Percentiles rank a stretch among this genome's conserved stretches.
Evolutionary conservation across 108 stramenopile genomes (phyloP).

Genomic region (Seminavis robusta): DNA sequence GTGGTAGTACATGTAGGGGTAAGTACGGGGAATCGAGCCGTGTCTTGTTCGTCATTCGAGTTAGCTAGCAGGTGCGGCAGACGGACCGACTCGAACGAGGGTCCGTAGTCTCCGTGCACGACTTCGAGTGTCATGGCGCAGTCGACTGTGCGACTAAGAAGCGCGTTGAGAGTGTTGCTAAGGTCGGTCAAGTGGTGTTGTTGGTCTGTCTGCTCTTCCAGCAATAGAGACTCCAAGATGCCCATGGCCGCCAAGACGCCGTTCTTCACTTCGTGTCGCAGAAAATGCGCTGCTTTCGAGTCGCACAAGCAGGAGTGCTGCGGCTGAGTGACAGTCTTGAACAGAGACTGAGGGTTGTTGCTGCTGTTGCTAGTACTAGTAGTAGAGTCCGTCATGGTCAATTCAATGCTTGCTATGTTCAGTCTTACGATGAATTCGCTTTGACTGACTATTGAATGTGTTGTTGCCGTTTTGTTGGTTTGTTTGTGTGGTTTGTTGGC

Average conservation of each 20-base stretch:
- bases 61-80: conserved; percentile 16
- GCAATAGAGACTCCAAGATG: conserved; percentile 44
- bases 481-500: too few relatives aligned
- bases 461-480: too few relatives aligned
- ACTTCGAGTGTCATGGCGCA: conserved; percentile 77
- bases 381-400: too few relatives aligned
- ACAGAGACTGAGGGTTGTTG: too few relatives aligned
- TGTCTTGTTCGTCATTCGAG: conserved; percentile 1
- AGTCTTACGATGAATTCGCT: too few relatives aligned
- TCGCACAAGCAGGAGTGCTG: too few relatives aligned
- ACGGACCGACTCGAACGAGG: conserved; percentile 27
- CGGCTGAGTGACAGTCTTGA: too few relatives aligned
- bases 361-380: too few relatives aligned
- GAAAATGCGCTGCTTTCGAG: conserved; percentile 63
- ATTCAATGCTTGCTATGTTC: too few relatives aligned
- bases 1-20: conserved; percentile 26
- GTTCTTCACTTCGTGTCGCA: conserved; percentile 70
- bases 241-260: conserved; percentile 61
- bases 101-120: conserved; percentile 46
- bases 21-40: conserved; percentile 19
- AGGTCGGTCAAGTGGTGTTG: too few relatives aligned
- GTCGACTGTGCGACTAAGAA: conserved; percentile 44
- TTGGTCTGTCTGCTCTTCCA: too few relatives aligned
- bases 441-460: too few relatives aligned
- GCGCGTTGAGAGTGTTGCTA: conserved; percentile 49